Evolutionary conservation across 805 yeast species (phyloP), one percentile per base, ranked within the genome.

Genomic region (Kluyveromyces starmeri): DNA sequence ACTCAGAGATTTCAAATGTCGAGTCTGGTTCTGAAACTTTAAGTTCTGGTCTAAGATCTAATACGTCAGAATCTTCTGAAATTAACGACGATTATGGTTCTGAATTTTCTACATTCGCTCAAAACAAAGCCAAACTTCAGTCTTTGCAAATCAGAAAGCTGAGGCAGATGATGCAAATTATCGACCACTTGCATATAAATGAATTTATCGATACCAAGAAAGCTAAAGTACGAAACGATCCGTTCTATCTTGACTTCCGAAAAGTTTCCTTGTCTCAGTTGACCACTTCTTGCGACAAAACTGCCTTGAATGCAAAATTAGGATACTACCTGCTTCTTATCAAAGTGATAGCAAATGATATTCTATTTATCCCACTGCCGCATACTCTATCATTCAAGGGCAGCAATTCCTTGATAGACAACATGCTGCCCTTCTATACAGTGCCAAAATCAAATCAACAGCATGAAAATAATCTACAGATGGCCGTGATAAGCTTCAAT

Each of bases 281-380:
- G 5, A 11, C 44, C 11, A 31, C 28, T 6, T 20, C 39, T 18
- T 36, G 39, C 8, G 34, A 28, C 4, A 40, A 41, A 16, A 34
- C 41, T n/a, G 4, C 25, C 4, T 26, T 43, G 4, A 55, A 51
- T 35, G 39, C 50, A 5, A 33, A 40, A 16, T 37, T 57, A 11
- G 62, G 62, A 3, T 48, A 51, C 28, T 53, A 51, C 35, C 26
- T 45, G n/a, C 29, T 55, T 11, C 37, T 53, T 25, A 29, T 51
- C n/a, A 27, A 44, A 9, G 19, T 52, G 14, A 30, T 49, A n/a
- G 43, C 58, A 1, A 32, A 35, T 1, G 39, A 37, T 12, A 40
- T 53, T 7, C 42, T 37, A 20, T 28, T 37, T 12, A 35, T 51
- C 5, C 42, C 48, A 5, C 31, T 55, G 15, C 57, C 59, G 6